phyloP scores from a whole-genome alignment of 345 rosid genomes.

The Boechera stricta region DNA sequence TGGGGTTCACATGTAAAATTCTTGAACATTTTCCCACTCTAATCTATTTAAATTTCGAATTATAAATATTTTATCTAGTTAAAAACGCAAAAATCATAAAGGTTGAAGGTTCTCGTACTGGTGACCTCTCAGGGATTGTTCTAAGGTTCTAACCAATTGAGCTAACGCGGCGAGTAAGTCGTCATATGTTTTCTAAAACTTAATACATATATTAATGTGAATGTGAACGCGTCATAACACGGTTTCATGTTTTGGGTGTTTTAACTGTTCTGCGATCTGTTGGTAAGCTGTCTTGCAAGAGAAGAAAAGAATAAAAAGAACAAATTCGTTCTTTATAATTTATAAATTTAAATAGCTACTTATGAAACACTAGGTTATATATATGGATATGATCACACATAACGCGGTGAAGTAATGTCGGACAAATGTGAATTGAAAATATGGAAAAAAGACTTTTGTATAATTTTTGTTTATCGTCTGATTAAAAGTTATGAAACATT shows the following conservation, averaged over 20 bases:
- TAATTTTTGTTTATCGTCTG: conserved; percentile 16
- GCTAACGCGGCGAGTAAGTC: not conserved
- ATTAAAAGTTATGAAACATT: not conserved
- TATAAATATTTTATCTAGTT: not conserved
- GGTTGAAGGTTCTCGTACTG: not conserved
- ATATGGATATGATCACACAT: conserved; percentile 19
- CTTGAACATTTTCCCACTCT: conserved; percentile 35
- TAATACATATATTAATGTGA: not conserved
- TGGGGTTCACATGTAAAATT: conserved; percentile 36
- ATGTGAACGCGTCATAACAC: conserved; percentile 40
- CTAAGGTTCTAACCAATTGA: not conserved
- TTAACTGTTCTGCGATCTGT: conserved; percentile 32
- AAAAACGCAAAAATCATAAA: not conserved
- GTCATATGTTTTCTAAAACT: not conserved
- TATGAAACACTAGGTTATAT: not conserved
- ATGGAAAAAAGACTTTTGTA: conserved; percentile 28
- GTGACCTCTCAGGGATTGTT: not conserved
- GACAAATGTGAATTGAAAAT: conserved; percentile 38
- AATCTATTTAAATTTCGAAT: conserved; percentile 7
- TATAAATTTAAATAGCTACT: not conserved
- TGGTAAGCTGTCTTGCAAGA: conserved; percentile 40
- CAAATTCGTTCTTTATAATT: not conserved
- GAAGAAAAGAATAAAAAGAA: conserved; percentile 14
- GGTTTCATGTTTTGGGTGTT: conserved; percentile 37
- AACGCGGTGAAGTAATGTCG: conserved; percentile 44